Evolutionary conservation across 768 basidiomycete genomes (phyloP).

Genomic region (Pholiota conissans): DNA sequence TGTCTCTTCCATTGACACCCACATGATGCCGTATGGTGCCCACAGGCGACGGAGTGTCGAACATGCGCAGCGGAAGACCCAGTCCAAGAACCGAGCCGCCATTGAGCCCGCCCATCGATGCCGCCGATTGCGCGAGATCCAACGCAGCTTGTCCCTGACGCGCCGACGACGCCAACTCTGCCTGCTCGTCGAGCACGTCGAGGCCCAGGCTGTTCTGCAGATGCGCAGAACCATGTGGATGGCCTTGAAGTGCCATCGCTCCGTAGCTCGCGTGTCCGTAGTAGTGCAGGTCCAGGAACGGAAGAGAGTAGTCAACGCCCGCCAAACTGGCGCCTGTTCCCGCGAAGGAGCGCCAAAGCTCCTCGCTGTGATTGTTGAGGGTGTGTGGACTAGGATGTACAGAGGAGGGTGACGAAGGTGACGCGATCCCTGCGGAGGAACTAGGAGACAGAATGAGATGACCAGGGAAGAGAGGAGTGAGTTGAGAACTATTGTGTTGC

Average conservation of each 20-base stretch:
- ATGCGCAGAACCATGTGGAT: not conserved
- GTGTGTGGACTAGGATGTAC: not conserved
- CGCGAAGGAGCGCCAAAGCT: slow-evolving; percentile 9
- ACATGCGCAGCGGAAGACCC: slow-evolving; percentile 10
- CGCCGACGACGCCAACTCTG: slow-evolving; percentile 10
- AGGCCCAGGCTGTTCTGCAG: slow-evolving; percentile 5
- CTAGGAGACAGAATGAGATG: slow-evolving; percentile 7
- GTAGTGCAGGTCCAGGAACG: slow-evolving; percentile 76
- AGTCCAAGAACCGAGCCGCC: slow-evolving; percentile 1
- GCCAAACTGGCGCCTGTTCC: not conserved
- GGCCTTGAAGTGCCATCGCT: not conserved
- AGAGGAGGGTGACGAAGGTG: not conserved
- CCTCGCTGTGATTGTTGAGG: not conserved
- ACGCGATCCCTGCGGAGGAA: not conserved
- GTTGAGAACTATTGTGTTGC: slow-evolving; percentile 7
- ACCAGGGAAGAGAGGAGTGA: slow-evolving; percentile 7
- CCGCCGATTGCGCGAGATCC: slow-evolving; percentile 34
- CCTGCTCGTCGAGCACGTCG: slow-evolving; percentile 16
- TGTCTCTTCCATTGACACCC: not conserved
- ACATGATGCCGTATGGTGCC: slow-evolving; percentile 13
- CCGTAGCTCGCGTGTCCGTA: slow-evolving; percentile 12
- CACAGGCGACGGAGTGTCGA: slow-evolving; percentile 11
- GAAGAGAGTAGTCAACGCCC: slow-evolving; percentile 30
- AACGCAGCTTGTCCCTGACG: slow-evolving; percentile 33
- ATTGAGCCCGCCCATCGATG: slow-evolving; percentile 9